These are phyloP conservation scores for Rosa lucieae DNA, from an alignment of 306 rosid species.

Conservation along the genomic window DNA sequence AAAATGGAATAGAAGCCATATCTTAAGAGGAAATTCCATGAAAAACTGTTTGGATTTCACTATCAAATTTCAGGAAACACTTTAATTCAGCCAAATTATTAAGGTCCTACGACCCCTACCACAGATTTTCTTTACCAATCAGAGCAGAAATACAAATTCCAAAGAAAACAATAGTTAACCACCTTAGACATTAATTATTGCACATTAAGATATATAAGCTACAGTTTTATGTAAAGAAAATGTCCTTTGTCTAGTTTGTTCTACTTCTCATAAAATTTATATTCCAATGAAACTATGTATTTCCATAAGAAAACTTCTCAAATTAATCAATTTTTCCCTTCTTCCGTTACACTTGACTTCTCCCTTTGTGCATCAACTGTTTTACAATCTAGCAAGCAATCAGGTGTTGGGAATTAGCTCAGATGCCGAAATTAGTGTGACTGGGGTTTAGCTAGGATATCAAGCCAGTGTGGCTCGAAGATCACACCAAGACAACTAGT, in stretches of 20 bases:
- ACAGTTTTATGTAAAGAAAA: background rate
- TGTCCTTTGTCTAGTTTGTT: background rate
- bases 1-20: background rate
- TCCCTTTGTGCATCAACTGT: background rate
- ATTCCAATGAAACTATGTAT: background rate
- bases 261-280: background rate
- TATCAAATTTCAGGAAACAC: background rate
- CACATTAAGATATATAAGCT: background rate
- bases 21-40: background rate
- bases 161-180: background rate
- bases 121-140: background rate
- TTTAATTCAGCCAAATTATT: background rate
- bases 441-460: background rate
- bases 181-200: background rate
- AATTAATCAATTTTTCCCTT: background rate
- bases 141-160: background rate
- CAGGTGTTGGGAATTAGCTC: background rate
- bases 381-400: background rate
- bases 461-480: background rate
- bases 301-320: background rate
- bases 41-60: background rate
- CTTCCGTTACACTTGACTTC: background rate
- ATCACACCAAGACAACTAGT: background rate
- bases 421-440: background rate
- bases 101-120: background rate